Evolutionary conservation across 2,329 filamentous ascomycete genomes (phyloP).

Genomic region (Aureobasidium musti): DNA sequence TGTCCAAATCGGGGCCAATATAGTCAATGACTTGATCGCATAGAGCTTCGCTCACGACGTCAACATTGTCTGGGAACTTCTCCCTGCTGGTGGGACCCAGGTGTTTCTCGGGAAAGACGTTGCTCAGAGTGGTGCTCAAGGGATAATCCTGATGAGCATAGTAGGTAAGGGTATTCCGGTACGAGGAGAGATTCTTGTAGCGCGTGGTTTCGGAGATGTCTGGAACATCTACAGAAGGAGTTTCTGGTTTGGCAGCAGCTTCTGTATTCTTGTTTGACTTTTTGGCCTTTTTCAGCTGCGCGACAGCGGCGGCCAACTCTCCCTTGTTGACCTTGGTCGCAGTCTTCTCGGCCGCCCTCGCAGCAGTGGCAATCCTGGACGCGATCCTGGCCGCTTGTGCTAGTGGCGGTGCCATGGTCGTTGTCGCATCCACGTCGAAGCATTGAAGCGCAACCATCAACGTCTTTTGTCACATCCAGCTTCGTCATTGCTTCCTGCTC

Average conservation of each 20-base stretch:
- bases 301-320: background rate
- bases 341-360: slow-evolving; percentile 7
- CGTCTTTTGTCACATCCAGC: slow-evolving; percentile 12
- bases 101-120: background rate
- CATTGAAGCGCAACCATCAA: slow-evolving; percentile 2
- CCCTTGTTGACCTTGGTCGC: background rate
- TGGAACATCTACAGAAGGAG: background rate
- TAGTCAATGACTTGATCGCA: slow-evolving; percentile 70
- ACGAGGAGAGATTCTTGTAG: background rate
- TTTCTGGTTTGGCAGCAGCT: background rate
- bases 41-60: slow-evolving; percentile 49
- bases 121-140: slow-evolving; percentile 2
- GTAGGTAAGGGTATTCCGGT: slow-evolving; percentile 4
- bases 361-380: background rate
- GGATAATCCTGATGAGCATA: slow-evolving; percentile 25
- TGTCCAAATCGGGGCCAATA: slow-evolving; percentile 66
- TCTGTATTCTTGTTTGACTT: background rate
- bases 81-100: background rate
- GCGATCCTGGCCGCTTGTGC: background rate
- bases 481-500: background rate
- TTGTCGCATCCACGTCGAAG: background rate
- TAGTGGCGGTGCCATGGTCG: slow-evolving; percentile 2
- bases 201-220: background rate
- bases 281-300: slow-evolving; percentile 9
- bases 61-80: slow-evolving; percentile 26